Conservation (phyloP, 2,329 filamentous ascomycete species). For the Aspergillus japonicus region DNA sequence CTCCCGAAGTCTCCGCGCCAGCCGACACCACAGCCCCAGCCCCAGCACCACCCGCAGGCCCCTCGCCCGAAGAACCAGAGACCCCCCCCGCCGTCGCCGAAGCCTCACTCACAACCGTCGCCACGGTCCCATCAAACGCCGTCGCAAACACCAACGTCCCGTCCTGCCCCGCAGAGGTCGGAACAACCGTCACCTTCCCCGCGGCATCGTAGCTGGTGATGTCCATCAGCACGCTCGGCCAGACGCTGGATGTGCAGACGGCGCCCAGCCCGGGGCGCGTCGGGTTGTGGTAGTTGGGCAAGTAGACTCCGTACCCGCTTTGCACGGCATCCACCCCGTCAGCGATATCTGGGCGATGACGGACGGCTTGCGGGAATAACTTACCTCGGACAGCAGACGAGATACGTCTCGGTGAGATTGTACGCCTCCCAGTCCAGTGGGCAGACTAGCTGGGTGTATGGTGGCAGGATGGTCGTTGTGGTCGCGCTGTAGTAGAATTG, state of each 20-base stretch:
- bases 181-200: background rate
- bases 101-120: background rate
- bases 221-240: conserved; percentile 3
- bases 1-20: no score
- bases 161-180: background rate
- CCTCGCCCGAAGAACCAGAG: no score
- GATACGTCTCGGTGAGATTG: conserved; percentile 3
- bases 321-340: background rate
- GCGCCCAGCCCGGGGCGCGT: background rate
- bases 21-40: no score
- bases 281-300: background rate
- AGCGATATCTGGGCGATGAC: no score
- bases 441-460: conserved; percentile 2
- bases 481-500: conserved; percentile 9
- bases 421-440: conserved; percentile 1
- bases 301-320: background rate
- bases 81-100: no score
- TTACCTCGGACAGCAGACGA: conserved; percentile 3
- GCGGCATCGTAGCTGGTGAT: conserved; percentile 1
- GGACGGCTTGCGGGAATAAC: background rate
- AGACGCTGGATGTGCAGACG: conserved; percentile 1
- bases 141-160: conserved; percentile 1
- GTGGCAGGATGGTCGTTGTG: background rate
- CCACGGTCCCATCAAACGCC: conserved; percentile 2
- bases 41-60: no score